Evolutionary conservation across 164 flowering plant species (phyloP).

Genomic region (Tetracentron sinense): DNA sequence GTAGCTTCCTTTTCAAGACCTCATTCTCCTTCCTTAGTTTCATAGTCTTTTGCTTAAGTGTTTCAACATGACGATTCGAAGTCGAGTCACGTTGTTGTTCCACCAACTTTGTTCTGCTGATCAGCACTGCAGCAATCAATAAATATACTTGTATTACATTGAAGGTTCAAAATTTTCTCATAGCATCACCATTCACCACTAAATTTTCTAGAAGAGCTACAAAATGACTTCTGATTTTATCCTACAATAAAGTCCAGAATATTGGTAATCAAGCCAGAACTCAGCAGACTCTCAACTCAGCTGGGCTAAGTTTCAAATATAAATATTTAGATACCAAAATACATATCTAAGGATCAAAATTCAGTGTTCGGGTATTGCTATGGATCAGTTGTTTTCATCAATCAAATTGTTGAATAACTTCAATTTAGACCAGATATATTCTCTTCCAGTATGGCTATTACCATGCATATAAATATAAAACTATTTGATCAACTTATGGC

Average conservation of each 20-base stretch:
- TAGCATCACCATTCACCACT: too few relatives aligned
- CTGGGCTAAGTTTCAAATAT: neutral
- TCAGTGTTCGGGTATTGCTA: neutral
- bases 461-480: neutral
- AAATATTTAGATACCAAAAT: neutral
- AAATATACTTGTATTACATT: neutral
- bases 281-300: neutral
- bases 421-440: too few relatives aligned
- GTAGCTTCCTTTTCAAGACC: slow-evolving; percentile 43
- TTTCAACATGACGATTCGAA: slow-evolving; percentile 46
- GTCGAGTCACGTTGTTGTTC: slow-evolving; percentile 41
- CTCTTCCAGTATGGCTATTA: neutral
- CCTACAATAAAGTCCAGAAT: too few relatives aligned
- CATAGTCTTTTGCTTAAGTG: slow-evolving; percentile 61
- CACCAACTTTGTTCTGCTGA: slow-evolving; percentile 44
- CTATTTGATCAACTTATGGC: neutral
- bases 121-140: slow-evolving; percentile 38
- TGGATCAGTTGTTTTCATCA: too few relatives aligned
- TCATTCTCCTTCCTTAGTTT: slow-evolving; percentile 69
- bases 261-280: neutral
- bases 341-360: neutral
- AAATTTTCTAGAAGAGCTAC: neutral
- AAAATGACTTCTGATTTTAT: neutral
- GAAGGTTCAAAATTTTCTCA: too few relatives aligned
- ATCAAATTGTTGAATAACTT: too few relatives aligned